Percentiles rank a stretch among this genome's conserved stretches.
phyloP scores from a whole-genome alignment of 2,329 filamentous ascomycete species.

The Atkinsonella hypoxylon region DNA sequence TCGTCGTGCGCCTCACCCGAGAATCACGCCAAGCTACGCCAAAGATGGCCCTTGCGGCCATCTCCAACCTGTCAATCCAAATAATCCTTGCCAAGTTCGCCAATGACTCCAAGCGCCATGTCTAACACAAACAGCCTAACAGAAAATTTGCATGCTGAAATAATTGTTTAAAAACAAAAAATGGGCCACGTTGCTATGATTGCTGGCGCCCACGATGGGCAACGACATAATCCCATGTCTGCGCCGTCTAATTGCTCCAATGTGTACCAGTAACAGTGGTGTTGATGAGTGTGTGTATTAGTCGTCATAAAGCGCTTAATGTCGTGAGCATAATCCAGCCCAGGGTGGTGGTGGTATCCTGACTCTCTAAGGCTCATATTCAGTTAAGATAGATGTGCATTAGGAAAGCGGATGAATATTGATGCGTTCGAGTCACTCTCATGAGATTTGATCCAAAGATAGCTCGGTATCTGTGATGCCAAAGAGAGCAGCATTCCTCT shows the following conservation, averaged over 20 bases:
- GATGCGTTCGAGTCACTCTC: conserved; percentile 10
- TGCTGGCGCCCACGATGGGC: not conserved
- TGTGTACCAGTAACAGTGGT: conserved; percentile 7
- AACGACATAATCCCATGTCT: not conserved
- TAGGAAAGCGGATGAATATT: conserved; percentile 3
- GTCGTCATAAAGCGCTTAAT: conserved; percentile 17
- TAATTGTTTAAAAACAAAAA: conserved; percentile 22
- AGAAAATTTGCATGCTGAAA: conserved; percentile 20
- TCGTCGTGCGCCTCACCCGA: conserved; percentile 3
- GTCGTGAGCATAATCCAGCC: conserved; percentile 19
- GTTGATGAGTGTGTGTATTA: conserved; percentile 17
- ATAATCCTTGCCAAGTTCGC: conserved; percentile 20
- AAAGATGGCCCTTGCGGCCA: conserved; percentile 13
- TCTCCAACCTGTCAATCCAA: conserved; percentile 26
- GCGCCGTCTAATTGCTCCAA: not conserved
- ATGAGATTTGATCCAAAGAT: conserved; percentile 35
- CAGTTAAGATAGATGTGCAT: conserved; percentile 8
- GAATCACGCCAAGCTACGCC: conserved; percentile 3
- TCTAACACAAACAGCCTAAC: conserved; percentile 21
- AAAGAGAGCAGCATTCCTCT: conserved; percentile 55
- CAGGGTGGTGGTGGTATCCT: conserved; percentile 10
- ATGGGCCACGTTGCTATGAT: conserved; percentile 11
- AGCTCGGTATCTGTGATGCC: conserved; percentile 39
- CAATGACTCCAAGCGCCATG: conserved; percentile 30
- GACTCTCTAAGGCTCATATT: conserved; percentile 14